phyloP scores from a whole-genome alignment of 352 stramenopile genomes.

The Proteromonas lacertae region DNA sequence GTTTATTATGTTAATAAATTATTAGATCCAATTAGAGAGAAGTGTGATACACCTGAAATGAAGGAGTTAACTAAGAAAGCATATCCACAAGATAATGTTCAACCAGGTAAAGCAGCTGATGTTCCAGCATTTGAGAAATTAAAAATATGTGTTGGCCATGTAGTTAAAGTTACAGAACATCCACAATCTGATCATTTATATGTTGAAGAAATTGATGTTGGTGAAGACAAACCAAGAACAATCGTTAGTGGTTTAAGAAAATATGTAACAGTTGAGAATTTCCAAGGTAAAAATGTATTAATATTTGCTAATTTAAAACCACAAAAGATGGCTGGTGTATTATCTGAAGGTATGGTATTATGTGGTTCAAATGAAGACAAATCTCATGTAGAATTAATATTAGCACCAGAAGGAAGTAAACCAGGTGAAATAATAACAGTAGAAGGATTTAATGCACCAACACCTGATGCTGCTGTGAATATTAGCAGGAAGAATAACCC shows the following conservation, averaged over 20 bases:
- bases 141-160: conserved; percentile 19
- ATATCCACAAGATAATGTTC: too few species aligned
- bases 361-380: conserved; percentile 47
- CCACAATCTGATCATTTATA: conserved; percentile 55
- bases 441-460: background rate
- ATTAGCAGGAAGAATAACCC: conserved; percentile 40
- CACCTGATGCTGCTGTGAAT: background rate
- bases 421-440: conserved; percentile 26
- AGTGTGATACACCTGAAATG: too few species aligned
- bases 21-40: too few species aligned
- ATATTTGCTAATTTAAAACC: conserved; percentile 92
- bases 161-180: conserved; percentile 30
- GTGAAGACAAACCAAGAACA: conserved; percentile 53
- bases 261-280: conserved; percentile 67
- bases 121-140: conserved; percentile 3
- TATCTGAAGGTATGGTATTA: conserved; percentile 81
- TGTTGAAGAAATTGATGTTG: conserved; percentile 94
- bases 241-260: conserved; percentile 68
- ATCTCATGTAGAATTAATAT: conserved; percentile 60
- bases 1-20: too few species aligned
- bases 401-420: conserved; percentile 44
- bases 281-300: conserved; percentile 64
- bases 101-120: too few species aligned
- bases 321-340: conserved; percentile 73
- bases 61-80: too few species aligned